A percentile compares a stretch with the other conserved stretches of the same genome.
These are phyloP conservation scores for Corinectria fuckeliana DNA, from an alignment of 2,329 filamentous ascomycete genomes.

Conservation along the genomic window DNA sequence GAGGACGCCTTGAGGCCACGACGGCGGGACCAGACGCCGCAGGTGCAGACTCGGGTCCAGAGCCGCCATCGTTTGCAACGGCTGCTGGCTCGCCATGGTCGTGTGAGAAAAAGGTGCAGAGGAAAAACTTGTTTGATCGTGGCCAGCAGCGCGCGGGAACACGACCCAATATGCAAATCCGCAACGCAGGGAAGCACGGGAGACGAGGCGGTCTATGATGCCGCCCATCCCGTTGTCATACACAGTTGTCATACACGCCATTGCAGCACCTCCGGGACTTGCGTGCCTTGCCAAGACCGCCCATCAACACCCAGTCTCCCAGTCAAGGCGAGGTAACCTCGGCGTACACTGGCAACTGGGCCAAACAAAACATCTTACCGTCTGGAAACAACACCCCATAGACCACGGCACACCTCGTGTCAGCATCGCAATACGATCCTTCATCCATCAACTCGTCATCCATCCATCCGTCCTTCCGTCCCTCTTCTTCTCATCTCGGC, in stretches of 20 bases:
- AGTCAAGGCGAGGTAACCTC: neutral
- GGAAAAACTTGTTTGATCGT: neutral
- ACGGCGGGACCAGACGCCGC: neutral
- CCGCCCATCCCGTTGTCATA: neutral
- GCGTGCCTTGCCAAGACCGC: neutral
- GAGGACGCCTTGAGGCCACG: neutral
- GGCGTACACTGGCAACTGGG: neutral
- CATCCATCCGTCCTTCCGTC: neutral
- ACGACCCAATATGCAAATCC: neutral
- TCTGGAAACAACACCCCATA: too few relatives aligned
- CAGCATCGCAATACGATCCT: neutral
- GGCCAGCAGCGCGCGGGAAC: neutral
- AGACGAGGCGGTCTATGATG: neutral
- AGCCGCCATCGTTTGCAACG: neutral
- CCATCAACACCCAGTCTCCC: neutral
- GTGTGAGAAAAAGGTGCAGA: neutral
- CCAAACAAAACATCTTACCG: neutral
- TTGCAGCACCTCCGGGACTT: neutral
- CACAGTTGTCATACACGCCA: neutral
- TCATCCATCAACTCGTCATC: neutral
- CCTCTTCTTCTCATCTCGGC: neutral
- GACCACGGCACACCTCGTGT: neutral
- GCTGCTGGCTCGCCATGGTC: neutral
- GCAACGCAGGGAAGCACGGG: neutral
- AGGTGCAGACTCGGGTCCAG: neutral